A percentile compares a stretch with the other conserved stretches of the same genome.
Evolutionary conservation across 306 rosid genomes (phyloP).

Genomic region (Senna tora): DNA sequence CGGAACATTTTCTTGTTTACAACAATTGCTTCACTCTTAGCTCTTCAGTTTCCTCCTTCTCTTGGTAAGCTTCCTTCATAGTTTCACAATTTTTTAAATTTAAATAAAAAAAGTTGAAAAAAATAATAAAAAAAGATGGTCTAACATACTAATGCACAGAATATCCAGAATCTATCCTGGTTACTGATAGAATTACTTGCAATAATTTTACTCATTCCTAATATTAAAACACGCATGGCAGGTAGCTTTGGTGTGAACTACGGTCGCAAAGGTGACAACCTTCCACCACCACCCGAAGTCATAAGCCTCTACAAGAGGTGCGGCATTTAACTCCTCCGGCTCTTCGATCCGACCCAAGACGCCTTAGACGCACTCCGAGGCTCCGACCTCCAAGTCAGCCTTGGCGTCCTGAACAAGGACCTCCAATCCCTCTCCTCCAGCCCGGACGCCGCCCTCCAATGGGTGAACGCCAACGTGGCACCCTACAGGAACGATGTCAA

Average conservation of each 20-base stretch:
- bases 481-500: constrained; percentile 16
- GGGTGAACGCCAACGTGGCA: constrained; percentile 33
- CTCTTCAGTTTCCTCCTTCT: not conserved
- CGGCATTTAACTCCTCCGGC: constrained; percentile 28
- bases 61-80: constrained; percentile 1
- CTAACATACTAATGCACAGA: too few species aligned
- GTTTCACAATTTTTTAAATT: too few species aligned
- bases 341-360: constrained; percentile 38
- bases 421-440: constrained; percentile 18
- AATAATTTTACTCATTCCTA: too few species aligned
- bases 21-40: constrained; percentile 19
- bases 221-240: too few species aligned
- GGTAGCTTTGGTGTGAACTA: constrained; percentile 28
- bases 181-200: too few species aligned
- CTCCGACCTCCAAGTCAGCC: constrained; percentile 31
- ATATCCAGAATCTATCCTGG: too few species aligned
- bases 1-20: not conserved
- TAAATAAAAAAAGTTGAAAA: too few species aligned
- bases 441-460: constrained; percentile 26
- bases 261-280: constrained; percentile 35
- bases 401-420: constrained; percentile 25
- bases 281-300: constrained; percentile 33
- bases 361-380: constrained; percentile 31
- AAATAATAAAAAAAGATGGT: too few species aligned
- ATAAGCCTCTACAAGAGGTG: constrained; percentile 23